Percentiles rank a stretch among this genome's conserved stretches.
Evolutionary conservation across 2,329 filamentous ascomycete genomes (phyloP).

Genomic region (Neofusicoccum cordaticola): DNA sequence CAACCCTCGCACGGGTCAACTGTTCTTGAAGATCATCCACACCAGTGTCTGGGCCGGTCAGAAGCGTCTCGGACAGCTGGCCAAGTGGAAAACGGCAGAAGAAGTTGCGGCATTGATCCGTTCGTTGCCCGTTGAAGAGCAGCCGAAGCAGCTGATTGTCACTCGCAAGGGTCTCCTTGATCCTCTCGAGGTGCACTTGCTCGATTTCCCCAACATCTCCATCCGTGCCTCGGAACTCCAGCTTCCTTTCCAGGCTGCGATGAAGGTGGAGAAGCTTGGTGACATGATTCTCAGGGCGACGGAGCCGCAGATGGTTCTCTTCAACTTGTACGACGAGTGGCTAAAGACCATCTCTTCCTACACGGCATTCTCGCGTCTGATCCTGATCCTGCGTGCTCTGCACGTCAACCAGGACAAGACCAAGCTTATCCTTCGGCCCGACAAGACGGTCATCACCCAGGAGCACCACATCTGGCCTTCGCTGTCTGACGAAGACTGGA

Average conservation of each 20-base stretch:
- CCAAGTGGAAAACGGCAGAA: slow-evolving; percentile 99
- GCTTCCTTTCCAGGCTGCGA: slow-evolving; percentile 96
- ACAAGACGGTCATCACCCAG: slow-evolving; percentile 97
- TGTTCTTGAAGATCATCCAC: slow-evolving; percentile 99
- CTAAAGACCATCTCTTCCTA: slow-evolving; percentile 97
- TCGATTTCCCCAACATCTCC: slow-evolving; percentile 98
- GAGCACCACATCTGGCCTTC: slow-evolving; percentile 99
- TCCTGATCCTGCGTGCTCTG: slow-evolving; percentile 88
- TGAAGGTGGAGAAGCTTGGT: slow-evolving; percentile 99
- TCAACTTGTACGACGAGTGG: slow-evolving; percentile 99
- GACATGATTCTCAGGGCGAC: slow-evolving; percentile 98
- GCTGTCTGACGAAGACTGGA: slow-evolving; percentile 93
- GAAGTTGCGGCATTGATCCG: slow-evolving; percentile 97
- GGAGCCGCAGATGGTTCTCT: slow-evolving; percentile 99
- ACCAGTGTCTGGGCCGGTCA: slow-evolving; percentile 99
- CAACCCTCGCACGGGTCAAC: slow-evolving; percentile 94
- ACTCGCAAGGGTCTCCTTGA: slow-evolving; percentile 96
- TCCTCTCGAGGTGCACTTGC: slow-evolving; percentile 91
- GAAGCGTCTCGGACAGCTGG: slow-evolving; percentile 96
- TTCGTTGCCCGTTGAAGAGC: slow-evolving; percentile 93
- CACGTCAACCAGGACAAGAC: slow-evolving; percentile 99
- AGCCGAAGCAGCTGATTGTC: slow-evolving; percentile 97
- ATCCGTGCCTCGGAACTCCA: slow-evolving; percentile 96
- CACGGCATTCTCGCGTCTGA: slow-evolving; percentile 92
- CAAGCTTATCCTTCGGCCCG: slow-evolving; percentile 87